Evolutionary conservation across 1,139 yeast genomes (phyloP).

Genomic region (Yamadazyma dendronema): DNA sequence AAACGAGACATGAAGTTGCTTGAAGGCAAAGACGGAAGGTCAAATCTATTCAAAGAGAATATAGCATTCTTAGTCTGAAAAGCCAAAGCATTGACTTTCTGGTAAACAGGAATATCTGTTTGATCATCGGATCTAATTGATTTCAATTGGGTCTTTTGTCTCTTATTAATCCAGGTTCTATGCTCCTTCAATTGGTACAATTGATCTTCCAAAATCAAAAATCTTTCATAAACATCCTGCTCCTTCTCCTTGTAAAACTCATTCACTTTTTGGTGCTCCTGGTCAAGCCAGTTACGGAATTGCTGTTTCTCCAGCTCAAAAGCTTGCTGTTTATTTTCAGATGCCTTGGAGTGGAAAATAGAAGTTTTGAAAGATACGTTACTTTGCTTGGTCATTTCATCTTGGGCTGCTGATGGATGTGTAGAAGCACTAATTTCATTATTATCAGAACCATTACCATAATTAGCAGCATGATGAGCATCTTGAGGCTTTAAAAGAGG

Average conservation of each 20-base stretch:
- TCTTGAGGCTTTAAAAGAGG: constrained; percentile 27
- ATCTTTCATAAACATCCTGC: constrained; percentile 58
- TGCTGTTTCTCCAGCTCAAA: constrained; percentile 34
- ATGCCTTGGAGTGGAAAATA: constrained; percentile 21
- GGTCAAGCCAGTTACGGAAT: constrained; percentile 62
- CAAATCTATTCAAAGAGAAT: constrained; percentile 40
- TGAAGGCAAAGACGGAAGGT: constrained; percentile 59
- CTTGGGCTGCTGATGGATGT: not conserved
- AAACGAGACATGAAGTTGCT: constrained; percentile 39
- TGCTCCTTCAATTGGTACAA: constrained; percentile 62
- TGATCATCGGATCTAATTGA: constrained; percentile 10
- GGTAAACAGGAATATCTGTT: constrained; percentile 11
- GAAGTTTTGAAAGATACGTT: constrained; percentile 12
- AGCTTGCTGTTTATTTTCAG: constrained; percentile 19
- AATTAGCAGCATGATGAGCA: constrained; percentile 1
- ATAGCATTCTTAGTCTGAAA: constrained; percentile 33
- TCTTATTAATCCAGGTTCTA: constrained; percentile 21
- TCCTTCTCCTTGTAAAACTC: constrained; percentile 60
- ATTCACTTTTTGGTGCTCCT: constrained; percentile 58
- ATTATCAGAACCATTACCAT: too few species aligned
- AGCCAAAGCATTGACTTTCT: constrained; percentile 31
- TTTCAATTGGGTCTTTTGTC: constrained; percentile 14
- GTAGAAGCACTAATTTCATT: too few species aligned
- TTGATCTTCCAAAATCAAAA: constrained; percentile 65
- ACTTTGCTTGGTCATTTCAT: constrained; percentile 5